Percentiles rank a stretch among this genome's conserved stretches.
These are phyloP conservation scores for Adansonia digitata DNA, from an alignment of 345 rosid genomes.

Conservation along the genomic window DNA sequence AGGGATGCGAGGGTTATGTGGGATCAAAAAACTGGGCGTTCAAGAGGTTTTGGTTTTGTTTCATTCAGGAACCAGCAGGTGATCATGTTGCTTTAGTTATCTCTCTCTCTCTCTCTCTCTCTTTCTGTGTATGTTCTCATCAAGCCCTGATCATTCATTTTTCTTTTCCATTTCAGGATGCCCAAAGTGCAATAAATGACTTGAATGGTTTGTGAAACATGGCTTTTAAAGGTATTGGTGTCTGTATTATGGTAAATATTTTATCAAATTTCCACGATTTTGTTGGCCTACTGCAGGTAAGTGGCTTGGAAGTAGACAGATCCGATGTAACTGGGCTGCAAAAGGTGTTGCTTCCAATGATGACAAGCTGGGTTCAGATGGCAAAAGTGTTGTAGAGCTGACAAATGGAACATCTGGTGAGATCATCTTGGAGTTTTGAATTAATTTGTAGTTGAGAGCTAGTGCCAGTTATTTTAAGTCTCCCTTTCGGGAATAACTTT, in stretches of 20 bases:
- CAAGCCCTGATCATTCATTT: not conserved
- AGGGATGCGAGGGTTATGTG: constrained; percentile 94
- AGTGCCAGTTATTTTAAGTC: not conserved
- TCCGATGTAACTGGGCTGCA: constrained; percentile 93
- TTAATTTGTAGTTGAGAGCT: not conserved
- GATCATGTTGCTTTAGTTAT: not conserved
- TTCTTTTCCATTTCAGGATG: constrained; percentile 51
- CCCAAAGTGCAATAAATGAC: constrained; percentile 81
- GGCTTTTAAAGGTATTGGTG: not conserved
- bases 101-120: not conserved
- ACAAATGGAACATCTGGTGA: constrained; percentile 78
- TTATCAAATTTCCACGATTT: constrained; percentile 6
- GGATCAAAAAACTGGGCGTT: constrained; percentile 98
- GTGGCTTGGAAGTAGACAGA: constrained; percentile 90
- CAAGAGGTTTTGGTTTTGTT: constrained; percentile 93
- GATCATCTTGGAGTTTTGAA: constrained; percentile 2
- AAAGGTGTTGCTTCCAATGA: constrained; percentile 25
- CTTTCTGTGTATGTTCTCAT: not conserved
- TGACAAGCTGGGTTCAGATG: not conserved
- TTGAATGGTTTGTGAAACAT: constrained; percentile 54
- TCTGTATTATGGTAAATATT: not conserved
- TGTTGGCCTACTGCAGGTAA: constrained; percentile 45
- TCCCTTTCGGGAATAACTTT: not conserved
- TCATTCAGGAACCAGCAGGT: constrained; percentile 82
- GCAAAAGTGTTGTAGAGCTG: constrained; percentile 46